A percentile compares a stretch with the other conserved stretches of the same genome.
Conservation (phyloP, 2,329 filamentous ascomycete species). For the Madurella fahalii region DNA sequence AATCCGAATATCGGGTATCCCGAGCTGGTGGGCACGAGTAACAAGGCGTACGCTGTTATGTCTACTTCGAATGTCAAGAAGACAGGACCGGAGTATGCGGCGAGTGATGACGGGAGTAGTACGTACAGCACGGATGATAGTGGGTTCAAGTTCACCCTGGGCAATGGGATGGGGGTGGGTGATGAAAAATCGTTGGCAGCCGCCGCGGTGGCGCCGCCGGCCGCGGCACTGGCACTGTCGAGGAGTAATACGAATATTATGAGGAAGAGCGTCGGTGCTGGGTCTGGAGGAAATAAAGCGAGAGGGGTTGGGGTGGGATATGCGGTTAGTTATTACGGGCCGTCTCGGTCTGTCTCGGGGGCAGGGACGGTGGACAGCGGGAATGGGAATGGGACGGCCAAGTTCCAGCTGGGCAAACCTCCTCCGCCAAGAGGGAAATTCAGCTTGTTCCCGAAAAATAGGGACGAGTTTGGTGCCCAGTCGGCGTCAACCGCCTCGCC, state of each 20-base stretch:
- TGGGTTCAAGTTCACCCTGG: constrained; percentile 16
- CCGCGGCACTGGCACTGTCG: constrained; percentile 4
- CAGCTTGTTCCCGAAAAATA: constrained; percentile 27
- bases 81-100: not conserved
- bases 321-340: constrained; percentile 18
- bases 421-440: constrained; percentile 21
- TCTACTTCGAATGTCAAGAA: constrained; percentile 1
- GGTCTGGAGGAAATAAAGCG: not conserved
- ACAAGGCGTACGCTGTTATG: constrained; percentile 18
- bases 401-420: constrained; percentile 10
- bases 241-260: not conserved
- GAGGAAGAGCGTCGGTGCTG: not conserved
- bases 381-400: not conserved
- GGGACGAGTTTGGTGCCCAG: not conserved
- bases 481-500: not conserved
- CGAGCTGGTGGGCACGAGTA: constrained; percentile 10
- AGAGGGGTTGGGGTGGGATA: constrained; percentile 19
- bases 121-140: constrained; percentile 22
- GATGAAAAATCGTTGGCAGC: not conserved
- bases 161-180: too few species aligned
- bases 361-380: not conserved
- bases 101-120: constrained; percentile 21
- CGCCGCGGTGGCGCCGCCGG: not conserved
- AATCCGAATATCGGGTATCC: constrained; percentile 24
- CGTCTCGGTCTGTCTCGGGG: not conserved